These are phyloP conservation scores for Penicillium vulpinum DNA, from an alignment of 2,329 filamentous ascomycete species.

Conservation along the genomic window DNA sequence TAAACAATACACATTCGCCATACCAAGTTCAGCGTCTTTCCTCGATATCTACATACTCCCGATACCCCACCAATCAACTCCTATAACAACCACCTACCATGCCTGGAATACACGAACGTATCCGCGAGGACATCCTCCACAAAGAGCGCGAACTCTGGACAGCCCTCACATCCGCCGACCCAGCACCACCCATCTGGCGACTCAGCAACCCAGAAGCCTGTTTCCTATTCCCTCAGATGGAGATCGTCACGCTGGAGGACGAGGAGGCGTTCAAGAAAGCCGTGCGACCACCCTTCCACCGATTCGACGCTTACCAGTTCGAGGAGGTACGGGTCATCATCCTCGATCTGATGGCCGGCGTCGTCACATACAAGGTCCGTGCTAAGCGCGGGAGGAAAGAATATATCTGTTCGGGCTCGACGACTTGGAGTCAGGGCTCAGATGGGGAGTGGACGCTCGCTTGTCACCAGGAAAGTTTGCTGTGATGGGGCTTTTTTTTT, in stretches of 20 bases:
- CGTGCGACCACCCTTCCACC: slow-evolving; percentile 36
- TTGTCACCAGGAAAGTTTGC: slow-evolving; percentile 37
- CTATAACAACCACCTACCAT: slow-evolving; percentile 17
- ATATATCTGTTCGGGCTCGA: slow-evolving; percentile 33
- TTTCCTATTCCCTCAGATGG: slow-evolving; percentile 36
- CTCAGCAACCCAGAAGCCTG: slow-evolving; percentile 34
- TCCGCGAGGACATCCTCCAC: slow-evolving; percentile 36
- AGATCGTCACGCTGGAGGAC: slow-evolving; percentile 35
- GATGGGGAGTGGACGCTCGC: slow-evolving; percentile 41
- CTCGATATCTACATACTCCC: no score
- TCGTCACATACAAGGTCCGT: slow-evolving; percentile 35
- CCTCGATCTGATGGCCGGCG: slow-evolving; percentile 40
- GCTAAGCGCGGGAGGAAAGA: slow-evolving; percentile 28
- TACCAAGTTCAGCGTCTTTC: neutral
- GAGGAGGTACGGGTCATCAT: slow-evolving; percentile 34
- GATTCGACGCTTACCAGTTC: slow-evolving; percentile 36
- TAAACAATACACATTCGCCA: no score
- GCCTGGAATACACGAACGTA: slow-evolving; percentile 41
- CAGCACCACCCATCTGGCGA: slow-evolving; percentile 35
- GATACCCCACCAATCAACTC: neutral
- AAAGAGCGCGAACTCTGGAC: slow-evolving; percentile 42
- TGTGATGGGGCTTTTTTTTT: slow-evolving; percentile 14
- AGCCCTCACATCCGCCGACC: slow-evolving; percentile 39
- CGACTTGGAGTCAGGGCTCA: slow-evolving; percentile 40
- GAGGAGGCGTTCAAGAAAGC: slow-evolving; percentile 25